phyloP scores from a whole-genome alignment of 2,329 filamentous ascomycete genomes.

The Botrytis porri region DNA sequence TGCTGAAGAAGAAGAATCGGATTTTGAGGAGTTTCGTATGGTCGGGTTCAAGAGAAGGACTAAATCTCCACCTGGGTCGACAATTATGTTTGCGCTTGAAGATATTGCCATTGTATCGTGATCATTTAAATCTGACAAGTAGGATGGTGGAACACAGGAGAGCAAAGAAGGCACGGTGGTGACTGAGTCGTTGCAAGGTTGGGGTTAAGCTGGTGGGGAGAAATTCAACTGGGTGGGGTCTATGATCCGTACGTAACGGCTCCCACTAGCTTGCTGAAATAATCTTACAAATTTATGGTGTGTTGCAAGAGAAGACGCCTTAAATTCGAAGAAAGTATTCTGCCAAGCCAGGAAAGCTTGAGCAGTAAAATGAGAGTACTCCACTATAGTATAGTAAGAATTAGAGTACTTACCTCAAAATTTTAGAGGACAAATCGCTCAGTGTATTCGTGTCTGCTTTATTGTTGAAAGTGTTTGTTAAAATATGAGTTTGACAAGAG shows the following conservation, averaged over 20 bases:
- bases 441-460: not conserved
- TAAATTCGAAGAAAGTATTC: not conserved
- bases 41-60: not conserved
- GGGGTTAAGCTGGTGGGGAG: too few species aligned
- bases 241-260: not conserved
- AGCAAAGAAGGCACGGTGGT: not conserved
- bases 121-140: not conserved
- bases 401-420: not conserved
- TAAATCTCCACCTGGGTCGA: conserved; percentile 9
- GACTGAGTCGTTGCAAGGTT: not conserved
- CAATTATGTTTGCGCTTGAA: not conserved
- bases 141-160: too few species aligned
- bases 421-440: not conserved
- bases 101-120: not conserved
- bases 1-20: not conserved
- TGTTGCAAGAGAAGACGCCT: not conserved
- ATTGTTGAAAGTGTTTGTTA: not conserved
- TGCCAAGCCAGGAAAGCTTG: not conserved
- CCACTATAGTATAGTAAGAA: not conserved
- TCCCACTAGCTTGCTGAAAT: not conserved
- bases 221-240: too few species aligned
- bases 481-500: not conserved
- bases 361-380: not conserved
- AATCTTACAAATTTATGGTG: too few species aligned
- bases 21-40: not conserved